phyloP scores from a whole-genome alignment of 176 grass and related monocot genomes.

The Coix lacrymajobi region DNA sequence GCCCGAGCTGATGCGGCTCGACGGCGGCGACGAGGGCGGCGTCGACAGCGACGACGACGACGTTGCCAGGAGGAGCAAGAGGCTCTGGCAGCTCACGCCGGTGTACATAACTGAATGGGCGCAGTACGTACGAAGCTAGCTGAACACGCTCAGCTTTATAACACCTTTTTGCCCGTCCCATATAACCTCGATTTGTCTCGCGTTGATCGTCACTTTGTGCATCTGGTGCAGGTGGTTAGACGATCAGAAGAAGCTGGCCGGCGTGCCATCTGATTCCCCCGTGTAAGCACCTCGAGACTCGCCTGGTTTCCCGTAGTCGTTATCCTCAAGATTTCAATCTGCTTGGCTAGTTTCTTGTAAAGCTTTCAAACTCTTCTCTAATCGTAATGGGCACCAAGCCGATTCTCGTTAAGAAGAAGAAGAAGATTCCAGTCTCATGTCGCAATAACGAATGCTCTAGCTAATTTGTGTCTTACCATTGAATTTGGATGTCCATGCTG shows the following conservation, averaged over 20 bases:
- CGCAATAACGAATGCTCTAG: not conserved
- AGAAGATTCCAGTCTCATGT: not conserved
- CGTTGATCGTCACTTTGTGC: not conserved
- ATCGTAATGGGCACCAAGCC: too few relatives aligned
- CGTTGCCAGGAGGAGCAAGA: constrained; percentile 37
- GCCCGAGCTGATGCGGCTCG: constrained; percentile 44
- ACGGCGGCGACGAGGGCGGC: not conserved
- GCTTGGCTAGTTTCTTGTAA: not conserved
- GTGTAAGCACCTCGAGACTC: constrained; percentile 45
- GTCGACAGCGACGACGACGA: not conserved
- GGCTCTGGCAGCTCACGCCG: constrained; percentile 81
- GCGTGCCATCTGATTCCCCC: constrained; percentile 67
- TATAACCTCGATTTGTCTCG: not conserved
- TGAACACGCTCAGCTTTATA: not conserved
- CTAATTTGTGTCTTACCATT: not conserved
- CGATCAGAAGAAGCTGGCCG: constrained; percentile 87
- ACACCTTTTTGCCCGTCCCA: not conserved
- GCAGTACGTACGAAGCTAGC: constrained; percentile 55
- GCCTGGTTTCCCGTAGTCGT: not conserved
- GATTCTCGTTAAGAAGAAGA: not conserved
- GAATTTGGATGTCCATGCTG: not conserved
- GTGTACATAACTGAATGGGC: constrained; percentile 57
- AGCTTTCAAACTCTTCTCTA: too few relatives aligned
- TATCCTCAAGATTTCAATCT: not conserved
- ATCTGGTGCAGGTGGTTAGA: constrained; percentile 61